Base-by-base conservation (phyloP, 2,329 filamentous ascomycete genomes). In the Diaporthe batatas region DNA sequence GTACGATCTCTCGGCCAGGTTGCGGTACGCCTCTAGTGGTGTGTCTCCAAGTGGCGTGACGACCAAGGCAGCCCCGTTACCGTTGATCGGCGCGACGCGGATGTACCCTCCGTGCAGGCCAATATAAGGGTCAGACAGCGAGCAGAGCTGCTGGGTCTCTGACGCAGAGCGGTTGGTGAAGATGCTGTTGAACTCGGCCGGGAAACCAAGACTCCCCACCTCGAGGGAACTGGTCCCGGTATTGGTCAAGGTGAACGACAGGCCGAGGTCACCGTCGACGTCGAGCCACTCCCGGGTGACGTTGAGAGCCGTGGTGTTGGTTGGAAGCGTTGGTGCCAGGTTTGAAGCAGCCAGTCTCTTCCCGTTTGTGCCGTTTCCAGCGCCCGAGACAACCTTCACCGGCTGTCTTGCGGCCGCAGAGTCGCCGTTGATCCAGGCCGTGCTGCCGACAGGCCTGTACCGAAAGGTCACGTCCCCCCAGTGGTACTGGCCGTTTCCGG, bases 151-250 rank as follows among this genome's bases (percentile, higher is more conserved):
- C 69, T 86, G 84, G 8, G 86, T 89, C 8, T 88, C 84, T 2
- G 80, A 80, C 0, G 88, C 84, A 1, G 80, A 79, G 11, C 88
- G 84, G 57, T 82, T 82, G 16, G 85, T 89, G 76, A 91, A 91
- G 75, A 91, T 90, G 78, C 87, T 91, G 80, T 91, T 91, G 81
- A 91, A 89, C 77, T 90, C 88, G 25, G 88, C 84, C 0, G 89
- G 89, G 67, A 91, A 86, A 0, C 89, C 89, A 1, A 91, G 81
- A 62, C 86, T 86, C 1, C 89, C 89, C 6, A 91, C 79, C 72
- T 91, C 89, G 3, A 91, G 71, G 0, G 80, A 73, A 0, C 77
- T 74, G 0, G 76, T 75, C 0, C 79, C 85, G 0, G 78, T 79
- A 73, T 90, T 91, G 12, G 80, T 81, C 25, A 90, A 75, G 2